Evolutionary conservation across 1,284 basidiomycete species (phyloP).

Genomic region (Xerocomus amazonicus): DNA sequence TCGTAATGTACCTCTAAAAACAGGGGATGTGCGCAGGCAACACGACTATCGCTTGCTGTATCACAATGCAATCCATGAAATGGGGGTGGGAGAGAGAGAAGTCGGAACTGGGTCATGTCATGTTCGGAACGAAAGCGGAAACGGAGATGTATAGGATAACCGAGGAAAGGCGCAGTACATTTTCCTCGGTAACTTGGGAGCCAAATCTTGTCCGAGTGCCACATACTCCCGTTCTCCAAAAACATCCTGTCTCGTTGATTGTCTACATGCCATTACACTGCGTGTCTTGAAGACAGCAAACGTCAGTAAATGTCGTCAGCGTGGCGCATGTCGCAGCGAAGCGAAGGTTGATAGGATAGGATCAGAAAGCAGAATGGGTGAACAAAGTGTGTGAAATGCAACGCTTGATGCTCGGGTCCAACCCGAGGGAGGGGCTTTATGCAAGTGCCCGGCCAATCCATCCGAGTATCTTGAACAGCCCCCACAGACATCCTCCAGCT

Average conservation of each 20-base stretch:
- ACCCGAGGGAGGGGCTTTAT: constrained; percentile 1
- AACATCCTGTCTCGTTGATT: background rate
- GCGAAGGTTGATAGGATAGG: background rate
- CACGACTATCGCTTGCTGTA: background rate
- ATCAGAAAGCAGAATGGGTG: background rate
- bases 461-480: constrained; percentile 51
- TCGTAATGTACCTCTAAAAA: too few species aligned
- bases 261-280: background rate
- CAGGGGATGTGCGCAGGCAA: background rate
- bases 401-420: background rate
- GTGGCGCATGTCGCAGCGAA: background rate
- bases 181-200: background rate
- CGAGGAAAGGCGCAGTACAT: background rate
- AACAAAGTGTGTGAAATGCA: background rate
- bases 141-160: background rate
- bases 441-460: constrained; percentile 24
- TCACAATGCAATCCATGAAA: background rate
- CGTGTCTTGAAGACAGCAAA: background rate
- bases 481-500: constrained; percentile 80
- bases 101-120: background rate
- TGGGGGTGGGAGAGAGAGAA: background rate
- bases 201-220: background rate
- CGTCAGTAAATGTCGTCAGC: background rate
- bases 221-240: background rate
- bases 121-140: background rate